phyloP scores from a whole-genome alignment of 2,329 filamentous ascomycete species.

The Orbilia quercus region DNA sequence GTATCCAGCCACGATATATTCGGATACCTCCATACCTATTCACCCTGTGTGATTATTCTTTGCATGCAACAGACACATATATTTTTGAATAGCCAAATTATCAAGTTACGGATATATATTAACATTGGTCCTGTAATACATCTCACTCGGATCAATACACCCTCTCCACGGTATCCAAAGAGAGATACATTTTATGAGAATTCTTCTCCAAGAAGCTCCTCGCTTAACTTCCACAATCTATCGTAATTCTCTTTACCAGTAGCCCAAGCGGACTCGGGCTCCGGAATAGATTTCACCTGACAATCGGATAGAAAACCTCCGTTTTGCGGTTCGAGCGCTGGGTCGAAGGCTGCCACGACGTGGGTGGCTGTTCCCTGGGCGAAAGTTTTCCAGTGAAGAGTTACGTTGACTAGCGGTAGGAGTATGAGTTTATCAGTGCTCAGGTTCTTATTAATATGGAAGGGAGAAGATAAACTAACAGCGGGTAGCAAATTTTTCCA shows the following conservation, averaged over 20 bases:
- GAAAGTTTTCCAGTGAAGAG: constrained; percentile 62
- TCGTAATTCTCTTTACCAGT: constrained; percentile 63
- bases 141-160: not conserved
- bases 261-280: constrained; percentile 59
- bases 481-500: constrained; percentile 37
- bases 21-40: too few relatives aligned
- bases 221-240: constrained; percentile 66
- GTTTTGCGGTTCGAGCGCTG: constrained; percentile 61
- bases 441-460: not conserved
- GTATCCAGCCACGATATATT: too few relatives aligned
- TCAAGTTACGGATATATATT: too few relatives aligned
- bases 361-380: constrained; percentile 64
- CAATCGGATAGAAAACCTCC: constrained; percentile 42
- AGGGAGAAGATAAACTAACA: constrained; percentile 6
- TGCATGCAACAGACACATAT: too few relatives aligned
- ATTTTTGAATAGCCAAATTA: too few relatives aligned
- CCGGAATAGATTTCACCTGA: constrained; percentile 36
- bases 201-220: constrained; percentile 64
- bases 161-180: not conserved
- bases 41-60: too few relatives aligned
- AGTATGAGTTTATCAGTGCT: not conserved
- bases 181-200: constrained; percentile 61
- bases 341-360: constrained; percentile 65
- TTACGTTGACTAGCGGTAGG: constrained; percentile 35
- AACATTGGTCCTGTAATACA: too few relatives aligned